These are phyloP conservation scores for Penstemon newberryi DNA, from an alignment of 257 asterid genomes.

Conservation along the genomic window DNA sequence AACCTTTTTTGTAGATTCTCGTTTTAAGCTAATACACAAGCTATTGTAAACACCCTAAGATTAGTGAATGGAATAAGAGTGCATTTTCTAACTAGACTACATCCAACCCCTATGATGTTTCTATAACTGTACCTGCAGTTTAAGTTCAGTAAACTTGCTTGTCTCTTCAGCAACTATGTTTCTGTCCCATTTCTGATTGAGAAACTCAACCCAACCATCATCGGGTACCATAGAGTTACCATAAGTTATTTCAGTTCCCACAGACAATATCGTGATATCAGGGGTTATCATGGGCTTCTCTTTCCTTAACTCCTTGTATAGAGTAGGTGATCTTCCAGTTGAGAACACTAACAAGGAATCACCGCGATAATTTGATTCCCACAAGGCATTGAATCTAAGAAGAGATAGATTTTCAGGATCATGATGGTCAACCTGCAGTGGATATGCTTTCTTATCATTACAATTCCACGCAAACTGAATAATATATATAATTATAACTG, in stretches of 20 bases:
- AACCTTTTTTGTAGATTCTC: too few relatives aligned
- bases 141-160: constrained; percentile 69
- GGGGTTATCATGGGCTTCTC: constrained; percentile 99
- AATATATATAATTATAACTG: constrained; percentile 26
- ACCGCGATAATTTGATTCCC: constrained; percentile 88
- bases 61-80: constrained; percentile 5
- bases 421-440: constrained; percentile 89
- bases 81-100: not conserved
- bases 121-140: constrained; percentile 65
- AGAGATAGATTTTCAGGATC: constrained; percentile 75
- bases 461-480: constrained; percentile 14
- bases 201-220: constrained; percentile 80
- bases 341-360: constrained; percentile 92
- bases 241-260: constrained; percentile 96
- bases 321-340: constrained; percentile 93
- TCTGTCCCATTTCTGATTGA: constrained; percentile 93
- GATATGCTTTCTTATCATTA: constrained; percentile 23
- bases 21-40: not conserved
- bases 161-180: constrained; percentile 79
- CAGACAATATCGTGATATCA: constrained; percentile 91
- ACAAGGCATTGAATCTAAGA: constrained; percentile 92
- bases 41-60: not conserved
- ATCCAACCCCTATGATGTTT: constrained; percentile 16
- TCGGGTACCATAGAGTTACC: constrained; percentile 96
- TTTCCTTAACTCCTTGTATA: constrained; percentile 88